Conservation (phyloP, 1,139 yeast species). For the Hyphopichia wangnamkhiaoensis region DNA sequence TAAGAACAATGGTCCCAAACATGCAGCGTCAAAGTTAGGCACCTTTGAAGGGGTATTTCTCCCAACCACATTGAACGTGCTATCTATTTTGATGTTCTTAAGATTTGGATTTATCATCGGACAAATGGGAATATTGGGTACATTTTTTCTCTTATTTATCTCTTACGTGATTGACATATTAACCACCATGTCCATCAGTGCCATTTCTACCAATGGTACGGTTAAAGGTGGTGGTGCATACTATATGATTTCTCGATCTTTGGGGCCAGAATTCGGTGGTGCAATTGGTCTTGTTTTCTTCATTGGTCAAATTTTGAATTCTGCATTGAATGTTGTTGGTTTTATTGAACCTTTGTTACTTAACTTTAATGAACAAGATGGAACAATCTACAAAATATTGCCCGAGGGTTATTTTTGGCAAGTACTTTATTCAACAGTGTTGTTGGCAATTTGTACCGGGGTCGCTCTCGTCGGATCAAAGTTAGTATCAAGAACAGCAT, state of each 20-base stretch:
- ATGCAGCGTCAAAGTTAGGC: slow-evolving; percentile 47
- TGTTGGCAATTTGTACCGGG: slow-evolving; percentile 71
- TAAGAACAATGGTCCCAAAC: slow-evolving; percentile 1
- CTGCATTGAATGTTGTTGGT: slow-evolving; percentile 80
- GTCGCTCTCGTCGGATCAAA: slow-evolving; percentile 83
- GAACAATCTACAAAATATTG: slow-evolving; percentile 52
- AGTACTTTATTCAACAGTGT: slow-evolving; percentile 61
- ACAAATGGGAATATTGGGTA: slow-evolving; percentile 72
- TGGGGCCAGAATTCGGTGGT: slow-evolving; percentile 86
- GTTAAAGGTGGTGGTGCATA: slow-evolving; percentile 86
- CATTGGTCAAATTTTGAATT: slow-evolving; percentile 73
- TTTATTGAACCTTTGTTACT: slow-evolving; percentile 70
- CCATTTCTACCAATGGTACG: slow-evolving; percentile 80
- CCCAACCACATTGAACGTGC: slow-evolving; percentile 73
- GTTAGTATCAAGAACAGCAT: slow-evolving; percentile 82
- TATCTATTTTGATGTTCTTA: slow-evolving; percentile 79
- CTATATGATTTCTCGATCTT: slow-evolving; percentile 75
- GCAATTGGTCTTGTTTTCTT: slow-evolving; percentile 78
- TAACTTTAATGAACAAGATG: slow-evolving; percentile 61
- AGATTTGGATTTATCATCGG: slow-evolving; percentile 80
- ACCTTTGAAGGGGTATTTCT: slow-evolving; percentile 79
- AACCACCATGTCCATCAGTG: slow-evolving; percentile 73
- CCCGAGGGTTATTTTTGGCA: slow-evolving; percentile 60
- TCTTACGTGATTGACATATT: slow-evolving; percentile 67
- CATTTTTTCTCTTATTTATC: slow-evolving; percentile 55